Evolutionary conservation across 306 rosid genomes (phyloP), one percentile per base, ranked within the genome.

Genomic region (Vicia sativa): DNA sequence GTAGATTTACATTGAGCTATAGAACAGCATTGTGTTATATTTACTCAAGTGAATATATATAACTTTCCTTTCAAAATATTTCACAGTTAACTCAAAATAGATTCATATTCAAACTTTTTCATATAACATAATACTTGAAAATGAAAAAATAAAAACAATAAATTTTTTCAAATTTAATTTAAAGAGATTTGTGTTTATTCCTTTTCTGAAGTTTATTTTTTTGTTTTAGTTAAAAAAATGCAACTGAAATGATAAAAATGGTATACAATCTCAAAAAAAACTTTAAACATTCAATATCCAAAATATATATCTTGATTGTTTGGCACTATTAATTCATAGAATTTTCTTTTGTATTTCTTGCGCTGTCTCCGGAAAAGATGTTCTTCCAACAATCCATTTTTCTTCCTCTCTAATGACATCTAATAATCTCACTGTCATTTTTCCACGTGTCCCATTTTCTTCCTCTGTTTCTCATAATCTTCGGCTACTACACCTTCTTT

Each of bases 341-440:
- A 15, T 0, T 45, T 45, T 71, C 28, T 35, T 43, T 12, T 6
- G 6, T 18, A 52, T 42, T 54, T 53, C 26, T 11, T 11, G 5
- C 6, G 12, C 38, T 65, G 15, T 50, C 42, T 61, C 82, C 83
- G 80, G 0, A 65, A 75, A 70, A 14, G 3, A 2, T 13, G 80
- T 63, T 67, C 56, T 58, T 74, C 77, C 77, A 25, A 0, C 60
- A 54, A 78, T 66, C 61, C 41, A 56, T 9, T 29, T 8, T 13
- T 19, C 52, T 16, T 45, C 23, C 65, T 29, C 38, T 11, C 25
- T 31, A 14, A 31, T 14, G 29, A 41, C 70, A 72, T 50, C 54
- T 34, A 62, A 34, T 50, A 18, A 39, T 11, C 57, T 1, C 48
- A 26, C 46, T 39, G 60, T 41, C 10, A 14, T 52, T 34, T 10